phyloP scores from a whole-genome alignment of 139 green algal genomes.

The Mesotaenium endlicherianum region DNA sequence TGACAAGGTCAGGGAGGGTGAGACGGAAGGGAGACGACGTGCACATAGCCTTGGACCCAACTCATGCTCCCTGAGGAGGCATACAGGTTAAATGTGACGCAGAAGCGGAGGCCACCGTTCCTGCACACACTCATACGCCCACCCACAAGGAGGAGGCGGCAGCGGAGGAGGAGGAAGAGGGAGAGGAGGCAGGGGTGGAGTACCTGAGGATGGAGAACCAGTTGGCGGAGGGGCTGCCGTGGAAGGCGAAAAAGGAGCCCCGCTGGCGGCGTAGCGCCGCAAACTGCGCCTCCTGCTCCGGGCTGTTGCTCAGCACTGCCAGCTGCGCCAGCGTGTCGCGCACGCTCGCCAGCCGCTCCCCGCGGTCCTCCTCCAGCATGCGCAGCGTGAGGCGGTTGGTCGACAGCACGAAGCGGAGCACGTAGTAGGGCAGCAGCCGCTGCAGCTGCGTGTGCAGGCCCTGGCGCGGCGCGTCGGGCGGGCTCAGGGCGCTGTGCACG shows the following conservation, averaged over 20 bases:
- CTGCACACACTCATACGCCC: no score
- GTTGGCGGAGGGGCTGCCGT: background rate
- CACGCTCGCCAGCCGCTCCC: no score
- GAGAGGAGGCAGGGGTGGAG: background rate
- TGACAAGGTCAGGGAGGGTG: no score
- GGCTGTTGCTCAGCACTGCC: background rate
- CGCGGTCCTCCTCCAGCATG: background rate
- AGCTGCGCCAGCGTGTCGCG: no score
- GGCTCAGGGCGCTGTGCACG: no score
- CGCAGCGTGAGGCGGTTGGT: conserved; percentile 17
- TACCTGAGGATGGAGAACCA: conserved; percentile 32
- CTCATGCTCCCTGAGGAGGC: no score
- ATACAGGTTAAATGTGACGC: no score
- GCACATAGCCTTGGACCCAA: no score
- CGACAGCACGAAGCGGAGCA: conserved; percentile 3
- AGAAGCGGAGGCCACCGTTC: no score
- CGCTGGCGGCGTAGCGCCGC: background rate
- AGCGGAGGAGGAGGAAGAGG: background rate
- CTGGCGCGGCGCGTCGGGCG: background rate
- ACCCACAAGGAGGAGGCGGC: no score
- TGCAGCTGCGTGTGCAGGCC: background rate
- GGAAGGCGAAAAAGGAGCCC: conserved; percentile 31
- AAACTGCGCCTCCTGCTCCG: background rate
- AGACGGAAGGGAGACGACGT: no score
- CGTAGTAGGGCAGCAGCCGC: background rate